phyloP scores from a whole-genome alignment of 2,329 filamentous ascomycete genomes.

The Pseudohalonectria lignicola region DNA sequence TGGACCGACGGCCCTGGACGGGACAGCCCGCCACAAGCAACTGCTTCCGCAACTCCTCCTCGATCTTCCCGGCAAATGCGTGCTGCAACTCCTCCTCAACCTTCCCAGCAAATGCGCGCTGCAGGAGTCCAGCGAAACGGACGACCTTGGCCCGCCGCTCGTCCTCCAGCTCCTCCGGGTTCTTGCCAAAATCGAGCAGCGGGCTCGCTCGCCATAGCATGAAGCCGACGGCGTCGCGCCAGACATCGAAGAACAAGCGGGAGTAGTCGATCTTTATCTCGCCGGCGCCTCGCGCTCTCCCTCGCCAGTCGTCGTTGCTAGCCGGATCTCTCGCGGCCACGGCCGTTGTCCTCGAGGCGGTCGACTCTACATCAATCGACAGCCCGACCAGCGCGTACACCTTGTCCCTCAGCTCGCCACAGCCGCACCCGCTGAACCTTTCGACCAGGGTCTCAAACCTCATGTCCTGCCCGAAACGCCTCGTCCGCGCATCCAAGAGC shows the following conservation, averaged over 20 bases:
- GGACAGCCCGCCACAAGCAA: too few species aligned
- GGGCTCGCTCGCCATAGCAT: conserved; percentile 3
- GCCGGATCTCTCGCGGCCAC: not conserved
- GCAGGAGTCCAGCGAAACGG: conserved; percentile 7
- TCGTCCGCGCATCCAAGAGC: conserved; percentile 4
- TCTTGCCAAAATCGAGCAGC: not conserved
- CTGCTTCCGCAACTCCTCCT: not conserved
- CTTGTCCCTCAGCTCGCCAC: conserved; percentile 7
- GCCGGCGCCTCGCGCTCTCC: conserved; percentile 1
- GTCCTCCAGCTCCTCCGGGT: not conserved
- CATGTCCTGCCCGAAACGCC: conserved; percentile 5
- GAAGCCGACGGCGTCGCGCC: conserved; percentile 6
- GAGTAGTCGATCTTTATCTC: conserved; percentile 5
- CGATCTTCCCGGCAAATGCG: not conserved
- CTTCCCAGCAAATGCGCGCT: conserved; percentile 5
- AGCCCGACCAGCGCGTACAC: conserved; percentile 8
- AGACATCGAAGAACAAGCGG: conserved; percentile 8
- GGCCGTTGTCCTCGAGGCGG: too few species aligned
- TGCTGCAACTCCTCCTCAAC: conserved; percentile 2
- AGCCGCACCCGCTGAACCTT: conserved; percentile 4
- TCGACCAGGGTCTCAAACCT: conserved; percentile 7
- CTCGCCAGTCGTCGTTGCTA: not conserved
- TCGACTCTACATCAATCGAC: conserved; percentile 9
- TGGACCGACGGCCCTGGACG: not conserved
- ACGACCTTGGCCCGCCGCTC: conserved; percentile 5